Percentiles rank a stretch among this genome's conserved stretches.
Conservation (phyloP, 306 rosid species). For the Vicia sativa region DNA sequence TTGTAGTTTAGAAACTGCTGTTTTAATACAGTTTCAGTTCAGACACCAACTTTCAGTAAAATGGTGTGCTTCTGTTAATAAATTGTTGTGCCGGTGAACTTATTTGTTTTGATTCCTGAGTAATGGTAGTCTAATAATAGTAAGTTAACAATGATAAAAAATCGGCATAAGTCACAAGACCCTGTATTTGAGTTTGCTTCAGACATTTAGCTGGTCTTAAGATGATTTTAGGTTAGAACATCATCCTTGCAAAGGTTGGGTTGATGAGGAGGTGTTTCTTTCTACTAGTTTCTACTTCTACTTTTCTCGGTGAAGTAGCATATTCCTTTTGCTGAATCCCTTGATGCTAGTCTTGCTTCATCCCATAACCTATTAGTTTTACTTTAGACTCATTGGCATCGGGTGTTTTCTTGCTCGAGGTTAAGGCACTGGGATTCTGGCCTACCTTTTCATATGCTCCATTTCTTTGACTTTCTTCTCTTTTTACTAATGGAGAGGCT, state of each 20-base stretch:
- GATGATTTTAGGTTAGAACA: not conserved
- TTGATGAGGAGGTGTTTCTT: too few relatives aligned
- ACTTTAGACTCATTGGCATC: not conserved
- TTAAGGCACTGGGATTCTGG: not conserved
- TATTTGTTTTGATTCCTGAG: not conserved
- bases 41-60: conserved; percentile 31
- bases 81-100: conserved; percentile 21
- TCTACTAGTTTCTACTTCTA: not conserved
- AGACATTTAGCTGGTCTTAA: too few relatives aligned
- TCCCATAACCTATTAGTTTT: not conserved
- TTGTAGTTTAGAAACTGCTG: conserved; percentile 14
- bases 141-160: not conserved
- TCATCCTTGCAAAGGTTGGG: too few relatives aligned
- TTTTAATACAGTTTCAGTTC: conserved; percentile 22
- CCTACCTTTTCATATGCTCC: not conserved
- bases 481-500: not conserved
- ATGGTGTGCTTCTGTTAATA: conserved; percentile 29
- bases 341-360: not conserved
- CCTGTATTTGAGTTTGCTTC: not conserved
- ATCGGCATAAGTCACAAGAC: not conserved
- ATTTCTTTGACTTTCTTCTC: not conserved
- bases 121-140: not conserved
- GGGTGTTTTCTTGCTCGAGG: not conserved
- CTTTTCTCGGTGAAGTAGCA: not conserved
- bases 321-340: not conserved